Conservation (phyloP, 148 eudicot species). For the Chenopodium berlandieri region DNA sequence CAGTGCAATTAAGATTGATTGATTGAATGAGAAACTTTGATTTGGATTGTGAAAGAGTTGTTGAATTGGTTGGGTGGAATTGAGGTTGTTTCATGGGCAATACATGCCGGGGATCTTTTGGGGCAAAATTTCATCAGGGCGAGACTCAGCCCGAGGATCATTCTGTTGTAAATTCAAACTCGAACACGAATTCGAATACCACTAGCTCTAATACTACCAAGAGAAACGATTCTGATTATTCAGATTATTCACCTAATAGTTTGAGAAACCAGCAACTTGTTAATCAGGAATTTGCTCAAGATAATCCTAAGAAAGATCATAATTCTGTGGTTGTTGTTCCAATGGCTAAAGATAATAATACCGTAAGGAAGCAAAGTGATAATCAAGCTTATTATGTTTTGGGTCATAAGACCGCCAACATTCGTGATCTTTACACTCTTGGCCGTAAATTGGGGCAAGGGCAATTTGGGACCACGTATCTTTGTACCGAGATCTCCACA, state of each 20-base stretch:
- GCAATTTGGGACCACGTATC: conserved; percentile 89
- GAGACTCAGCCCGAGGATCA: conserved; percentile 58
- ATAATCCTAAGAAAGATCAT: conserved; percentile 36
- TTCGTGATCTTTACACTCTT: conserved; percentile 74
- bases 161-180: conserved; percentile 36
- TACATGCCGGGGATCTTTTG: conserved; percentile 88
- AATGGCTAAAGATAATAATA: conserved; percentile 22
- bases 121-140: conserved; percentile 56
- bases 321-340: conserved; percentile 17
- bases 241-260: conserved; percentile 50
- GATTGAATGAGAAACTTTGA: conserved; percentile 31
- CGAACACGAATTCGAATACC: conserved; percentile 31
- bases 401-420: conserved; percentile 83
- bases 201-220: conserved; percentile 31
- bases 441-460: conserved; percentile 96
- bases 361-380: conserved; percentile 44
- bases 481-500: conserved; percentile 74
- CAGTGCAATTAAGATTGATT: conserved; percentile 20
- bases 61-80: conserved; percentile 21
- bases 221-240: conserved; percentile 28
- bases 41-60: conserved; percentile 31
- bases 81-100: conserved; percentile 81
- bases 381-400: conserved; percentile 65
- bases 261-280: conserved; percentile 47
- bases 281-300: conserved; percentile 52